These are phyloP conservation scores for Aspergillus nomiae DNA, from an alignment of 2,329 filamentous ascomycete species.

Conservation along the genomic window DNA sequence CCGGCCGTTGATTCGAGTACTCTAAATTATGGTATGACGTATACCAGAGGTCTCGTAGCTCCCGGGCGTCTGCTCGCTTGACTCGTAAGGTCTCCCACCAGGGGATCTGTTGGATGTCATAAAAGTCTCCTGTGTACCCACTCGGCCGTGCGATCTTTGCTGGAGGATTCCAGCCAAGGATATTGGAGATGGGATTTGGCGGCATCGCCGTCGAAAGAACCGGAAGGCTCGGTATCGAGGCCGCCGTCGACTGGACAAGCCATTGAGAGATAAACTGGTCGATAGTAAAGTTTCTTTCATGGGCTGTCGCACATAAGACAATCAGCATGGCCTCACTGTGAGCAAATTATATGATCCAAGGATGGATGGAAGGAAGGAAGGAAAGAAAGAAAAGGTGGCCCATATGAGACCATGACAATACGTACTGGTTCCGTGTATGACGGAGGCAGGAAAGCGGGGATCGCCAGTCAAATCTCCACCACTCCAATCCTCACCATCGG, in stretches of 20 bases:
- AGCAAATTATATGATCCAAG: not conserved
- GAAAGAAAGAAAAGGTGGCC: not conserved
- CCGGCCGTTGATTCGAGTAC: conserved; percentile 27
- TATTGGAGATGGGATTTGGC: conserved; percentile 33
- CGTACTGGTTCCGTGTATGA: conserved; percentile 35
- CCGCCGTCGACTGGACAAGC: conserved; percentile 32
- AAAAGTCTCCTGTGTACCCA: conserved; percentile 29
- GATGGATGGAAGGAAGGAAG: not conserved
- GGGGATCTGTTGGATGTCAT: conserved; percentile 46
- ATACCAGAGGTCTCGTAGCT: conserved; percentile 44
- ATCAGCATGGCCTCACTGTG: not conserved
- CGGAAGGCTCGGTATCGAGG: conserved; percentile 23
- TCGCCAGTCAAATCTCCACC: conserved; percentile 16
- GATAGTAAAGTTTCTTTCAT: conserved; percentile 44
- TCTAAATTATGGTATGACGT: conserved; percentile 43
- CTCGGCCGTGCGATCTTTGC: conserved; percentile 34
- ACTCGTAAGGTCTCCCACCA: conserved; percentile 42
- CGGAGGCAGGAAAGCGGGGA: conserved; percentile 24
- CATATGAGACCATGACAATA: not conserved
- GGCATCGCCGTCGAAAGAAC: conserved; percentile 21
- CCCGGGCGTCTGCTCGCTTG: conserved; percentile 38
- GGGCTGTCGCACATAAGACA: conserved; percentile 24
- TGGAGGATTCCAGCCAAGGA: conserved; percentile 39
- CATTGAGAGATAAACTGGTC: conserved; percentile 47
- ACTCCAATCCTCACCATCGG: conserved; percentile 19